Evolutionary conservation across 192 early-diverging fungal species (phyloP).

Genomic region (Lunasporangiospora selenospora): DNA sequence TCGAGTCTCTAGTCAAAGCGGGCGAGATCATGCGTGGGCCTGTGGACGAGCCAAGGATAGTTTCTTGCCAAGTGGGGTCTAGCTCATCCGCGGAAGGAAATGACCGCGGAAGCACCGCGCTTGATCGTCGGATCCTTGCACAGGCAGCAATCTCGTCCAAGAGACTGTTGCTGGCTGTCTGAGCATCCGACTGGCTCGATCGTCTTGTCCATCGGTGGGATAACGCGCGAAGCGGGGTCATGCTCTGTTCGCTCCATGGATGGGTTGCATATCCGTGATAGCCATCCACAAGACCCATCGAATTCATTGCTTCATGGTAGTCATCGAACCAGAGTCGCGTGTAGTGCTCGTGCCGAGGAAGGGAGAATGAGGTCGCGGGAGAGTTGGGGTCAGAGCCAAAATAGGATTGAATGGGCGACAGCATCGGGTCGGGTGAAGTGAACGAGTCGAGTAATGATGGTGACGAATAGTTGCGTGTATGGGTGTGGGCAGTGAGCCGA

Average conservation of each 20-base stretch:
- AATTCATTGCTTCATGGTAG: neutral
- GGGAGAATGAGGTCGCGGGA: constrained; percentile 22
- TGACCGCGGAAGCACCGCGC: no score
- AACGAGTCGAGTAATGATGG: constrained; percentile 42
- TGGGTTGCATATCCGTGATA: constrained; percentile 46
- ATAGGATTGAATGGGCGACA: constrained; percentile 45
- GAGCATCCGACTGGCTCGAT: constrained; percentile 30
- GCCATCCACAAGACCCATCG: constrained; percentile 30
- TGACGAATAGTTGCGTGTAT: constrained; percentile 37
- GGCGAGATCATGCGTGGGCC: no score
- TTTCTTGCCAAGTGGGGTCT: no score
- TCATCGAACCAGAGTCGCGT: constrained; percentile 22
- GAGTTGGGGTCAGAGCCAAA: constrained; percentile 44
- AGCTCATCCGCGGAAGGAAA: no score
- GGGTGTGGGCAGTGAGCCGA: constrained; percentile 17
- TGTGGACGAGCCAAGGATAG: no score
- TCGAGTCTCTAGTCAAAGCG: no score
- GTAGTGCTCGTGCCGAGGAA: constrained; percentile 40
- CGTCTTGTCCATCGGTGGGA: constrained; percentile 45
- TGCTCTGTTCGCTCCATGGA: constrained; percentile 46
- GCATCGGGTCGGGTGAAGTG: constrained; percentile 39
- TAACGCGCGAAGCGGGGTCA: constrained; percentile 25
- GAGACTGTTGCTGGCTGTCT: no score
- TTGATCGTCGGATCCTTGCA: no score
- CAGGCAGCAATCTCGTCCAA: no score